Base-by-base conservation (phyloP, 768 basidiomycete genomes). In the Suillus alpinus region DNA sequence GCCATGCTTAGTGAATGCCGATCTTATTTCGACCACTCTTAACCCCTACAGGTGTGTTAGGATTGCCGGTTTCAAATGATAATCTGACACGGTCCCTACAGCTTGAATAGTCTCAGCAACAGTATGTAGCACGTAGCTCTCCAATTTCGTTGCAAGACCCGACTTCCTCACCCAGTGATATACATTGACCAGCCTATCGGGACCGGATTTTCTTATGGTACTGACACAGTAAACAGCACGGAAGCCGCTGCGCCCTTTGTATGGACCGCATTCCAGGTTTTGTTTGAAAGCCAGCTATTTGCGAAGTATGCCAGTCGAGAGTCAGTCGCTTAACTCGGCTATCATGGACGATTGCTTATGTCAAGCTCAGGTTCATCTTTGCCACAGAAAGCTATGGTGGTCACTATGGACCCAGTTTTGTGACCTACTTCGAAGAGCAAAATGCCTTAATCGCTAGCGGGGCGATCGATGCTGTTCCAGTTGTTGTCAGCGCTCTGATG, bases 171-270 rank as follows among this genome's bases (percentile, higher is more conserved):
- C 13, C 2, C 58, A 88, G 86, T 89, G 72, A 83, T 89, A 36
- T 88, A 88, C 67, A 85, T 88, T 37, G 87, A 88, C 67, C 86
- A 88, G 66, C 87, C 86, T 4, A 83, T 88, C 46, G 85, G 85
- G 0, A 81, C 86, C 0, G 86, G 87, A 3, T 87, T 87, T 67
- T 88, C 86, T 0, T 82, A 80, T 57, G 86, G 87, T 14, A 77
- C 69, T 0, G 80, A 83, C 55, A 78, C 78, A 0, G 84, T 85
- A n/a, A 84, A 87, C 63, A 77, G 65, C 49, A 79, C 76, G 2
- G 66, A 80, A 41, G 59, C 81, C n/a, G 85, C 86, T 0, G 83
- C 86, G 2, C 79, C 81, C 0, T 78, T 80, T 20, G 78, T 88
- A 9, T 88, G 87, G 87, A 73, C 78, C 49, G 84, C 83, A 0